Percentiles rank a stretch among this genome's conserved stretches.
phyloP scores from a whole-genome alignment of 148 eudicot genomes.

The Amaranthus palmeri region DNA sequence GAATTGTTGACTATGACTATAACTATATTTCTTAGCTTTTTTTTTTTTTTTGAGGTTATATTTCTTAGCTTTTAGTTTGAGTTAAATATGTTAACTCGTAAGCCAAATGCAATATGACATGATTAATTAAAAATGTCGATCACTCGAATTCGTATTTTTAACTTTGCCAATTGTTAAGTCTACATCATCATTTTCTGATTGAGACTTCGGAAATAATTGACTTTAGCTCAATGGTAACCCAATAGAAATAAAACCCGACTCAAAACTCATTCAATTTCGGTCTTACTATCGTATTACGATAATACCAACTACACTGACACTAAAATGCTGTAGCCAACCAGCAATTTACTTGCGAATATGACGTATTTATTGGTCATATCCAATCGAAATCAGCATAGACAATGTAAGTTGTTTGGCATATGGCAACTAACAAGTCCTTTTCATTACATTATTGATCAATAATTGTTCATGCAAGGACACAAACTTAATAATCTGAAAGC shows the following conservation, averaged over 20 bases:
- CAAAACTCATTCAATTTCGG: background rate
- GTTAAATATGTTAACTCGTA: too few relatives aligned
- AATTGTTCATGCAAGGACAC: constrained; percentile 6
- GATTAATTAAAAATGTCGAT: too few relatives aligned
- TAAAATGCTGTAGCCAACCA: background rate
- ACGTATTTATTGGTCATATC: background rate
- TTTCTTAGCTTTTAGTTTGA: too few relatives aligned
- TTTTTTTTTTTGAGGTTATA: too few relatives aligned
- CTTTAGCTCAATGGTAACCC: background rate
- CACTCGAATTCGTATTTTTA: too few relatives aligned
- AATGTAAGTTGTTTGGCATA: background rate
- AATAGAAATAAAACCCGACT: background rate
- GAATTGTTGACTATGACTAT: too few relatives aligned
- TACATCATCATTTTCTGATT: too few relatives aligned
- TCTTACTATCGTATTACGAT: background rate
- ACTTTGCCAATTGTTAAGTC: too few relatives aligned
- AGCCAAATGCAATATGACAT: too few relatives aligned
- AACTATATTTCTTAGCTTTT: too few relatives aligned
- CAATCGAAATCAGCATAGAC: background rate
- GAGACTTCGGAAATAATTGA: too few relatives aligned
- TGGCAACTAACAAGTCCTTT: background rate
- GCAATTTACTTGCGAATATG: background rate
- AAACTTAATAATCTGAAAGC: background rate
- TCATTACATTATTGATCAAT: constrained; percentile 8
- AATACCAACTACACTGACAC: background rate